A percentile compares a stretch with the other conserved stretches of the same genome.
Conservation (phyloP, 2,329 filamentous ascomycete species). For the Diaporthe amygdali region DNA sequence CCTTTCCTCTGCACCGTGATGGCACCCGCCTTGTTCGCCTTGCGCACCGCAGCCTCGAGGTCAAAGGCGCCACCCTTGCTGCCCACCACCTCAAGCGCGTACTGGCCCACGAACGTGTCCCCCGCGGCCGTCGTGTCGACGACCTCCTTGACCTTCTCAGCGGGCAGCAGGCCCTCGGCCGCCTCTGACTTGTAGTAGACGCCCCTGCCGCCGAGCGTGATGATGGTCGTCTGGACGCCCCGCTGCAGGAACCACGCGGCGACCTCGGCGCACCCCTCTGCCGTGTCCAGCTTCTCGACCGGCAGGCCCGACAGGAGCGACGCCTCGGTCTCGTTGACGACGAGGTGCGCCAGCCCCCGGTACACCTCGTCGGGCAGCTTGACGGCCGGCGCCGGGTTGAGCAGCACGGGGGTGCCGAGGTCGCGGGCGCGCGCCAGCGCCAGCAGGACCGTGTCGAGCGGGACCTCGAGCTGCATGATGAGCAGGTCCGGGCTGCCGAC, state of each 20-base stretch:
- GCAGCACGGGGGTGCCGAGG: slow-evolving; percentile 65
- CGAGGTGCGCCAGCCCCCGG: slow-evolving; percentile 72
- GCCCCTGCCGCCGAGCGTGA: slow-evolving; percentile 85
- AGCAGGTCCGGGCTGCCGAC: slow-evolving; percentile 62
- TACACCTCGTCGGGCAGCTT: slow-evolving; percentile 71
- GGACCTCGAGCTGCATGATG: slow-evolving; percentile 81
- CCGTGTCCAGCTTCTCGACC: slow-evolving; percentile 53
- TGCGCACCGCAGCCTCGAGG: slow-evolving; percentile 63
- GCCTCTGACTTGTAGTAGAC: slow-evolving; percentile 65
- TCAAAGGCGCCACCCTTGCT: slow-evolving; percentile 45
- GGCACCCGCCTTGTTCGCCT: slow-evolving; percentile 67
- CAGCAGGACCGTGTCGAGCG: slow-evolving; percentile 66
- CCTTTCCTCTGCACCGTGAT: slow-evolving; percentile 70
- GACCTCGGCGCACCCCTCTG: slow-evolving; percentile 51
- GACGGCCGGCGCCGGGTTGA: slow-evolving; percentile 85
- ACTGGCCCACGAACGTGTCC: slow-evolving; percentile 91
- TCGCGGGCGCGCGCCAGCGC: slow-evolving; percentile 58
- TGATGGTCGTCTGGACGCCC: slow-evolving; percentile 78
- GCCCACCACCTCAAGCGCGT: slow-evolving; percentile 74
- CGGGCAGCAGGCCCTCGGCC: slow-evolving; percentile 57
- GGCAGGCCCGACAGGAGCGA: slow-evolving; percentile 68
- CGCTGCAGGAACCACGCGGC: slow-evolving; percentile 66
- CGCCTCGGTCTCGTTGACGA: slow-evolving; percentile 92
- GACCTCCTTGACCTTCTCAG: slow-evolving; percentile 70
- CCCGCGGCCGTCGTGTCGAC: slow-evolving; percentile 94